Percentiles rank a stretch among this genome's conserved stretches.
phyloP scores from a whole-genome alignment of 2,329 filamentous ascomycete species.

The Phyllosticta citribraziliensis region DNA sequence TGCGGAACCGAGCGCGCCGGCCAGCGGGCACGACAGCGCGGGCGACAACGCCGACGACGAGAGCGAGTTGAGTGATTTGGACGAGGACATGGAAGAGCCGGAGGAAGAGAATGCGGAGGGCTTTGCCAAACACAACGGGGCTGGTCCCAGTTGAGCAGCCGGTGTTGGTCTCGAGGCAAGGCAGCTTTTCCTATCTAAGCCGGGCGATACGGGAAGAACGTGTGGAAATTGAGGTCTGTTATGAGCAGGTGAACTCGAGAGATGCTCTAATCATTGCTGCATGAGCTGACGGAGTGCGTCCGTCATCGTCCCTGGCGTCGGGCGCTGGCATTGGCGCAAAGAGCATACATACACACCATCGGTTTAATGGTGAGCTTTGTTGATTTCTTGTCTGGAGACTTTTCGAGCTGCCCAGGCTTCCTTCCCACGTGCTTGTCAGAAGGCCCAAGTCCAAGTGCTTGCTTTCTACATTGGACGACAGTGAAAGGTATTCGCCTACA shows the following conservation, averaged over 20 bases:
- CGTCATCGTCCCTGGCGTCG: not conserved
- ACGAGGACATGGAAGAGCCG: slow-evolving; percentile 31
- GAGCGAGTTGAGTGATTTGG: slow-evolving; percentile 45
- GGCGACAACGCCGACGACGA: slow-evolving; percentile 47
- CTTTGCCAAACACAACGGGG: slow-evolving; percentile 6
- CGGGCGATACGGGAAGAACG: not conserved
- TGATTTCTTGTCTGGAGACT: not conserved
- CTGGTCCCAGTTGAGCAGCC: not conserved
- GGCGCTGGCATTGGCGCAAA: not conserved
- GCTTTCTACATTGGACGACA: no score
- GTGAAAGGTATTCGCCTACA: no score
- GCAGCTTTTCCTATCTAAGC: not conserved
- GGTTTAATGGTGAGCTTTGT: not conserved
- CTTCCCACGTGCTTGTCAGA: no score
- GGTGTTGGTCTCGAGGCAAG: not conserved
- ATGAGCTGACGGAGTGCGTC: not conserved
- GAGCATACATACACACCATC: not conserved
- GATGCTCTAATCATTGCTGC: not conserved
- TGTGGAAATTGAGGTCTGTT: not conserved
- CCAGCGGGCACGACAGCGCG: slow-evolving; percentile 44
- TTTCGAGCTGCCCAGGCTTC: no score
- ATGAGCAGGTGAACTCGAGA: not conserved
- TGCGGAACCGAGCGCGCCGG: slow-evolving; percentile 42
- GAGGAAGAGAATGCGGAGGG: slow-evolving; percentile 10
- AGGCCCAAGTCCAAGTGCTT: no score